Evolutionary conservation across 768 basidiomycete genomes (phyloP), one percentile per base, ranked within the genome.

Genomic region (Holtermanniella nyarrowii): DNA sequence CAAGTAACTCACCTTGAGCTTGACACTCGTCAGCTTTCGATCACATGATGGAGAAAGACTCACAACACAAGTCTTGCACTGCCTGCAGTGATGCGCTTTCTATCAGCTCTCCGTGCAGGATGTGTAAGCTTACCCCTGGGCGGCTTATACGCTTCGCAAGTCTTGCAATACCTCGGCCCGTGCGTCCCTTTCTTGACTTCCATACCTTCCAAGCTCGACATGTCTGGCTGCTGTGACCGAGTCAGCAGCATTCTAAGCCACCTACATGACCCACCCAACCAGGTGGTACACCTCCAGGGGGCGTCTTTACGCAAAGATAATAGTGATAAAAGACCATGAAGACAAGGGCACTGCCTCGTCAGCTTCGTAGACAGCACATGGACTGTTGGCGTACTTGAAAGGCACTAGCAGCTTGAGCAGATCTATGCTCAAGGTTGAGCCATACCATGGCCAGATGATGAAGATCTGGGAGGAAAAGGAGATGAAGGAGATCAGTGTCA

Each of bases 391-490:
- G 67, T 66, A 90, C 89, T 93, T 91, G 84, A 93, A 93, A 7
- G 93, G 93, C 2, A 81, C 57, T 20, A 95, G 77, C n/a, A 91
- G 77, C 20, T 70, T 74, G 37, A 93, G 54, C 42, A 93, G 80
- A 62, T 89, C 82, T 40, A 86, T 73, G 13, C 86, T 82, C 56
- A 86, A 56, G 46, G 73, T 82, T 31, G 78, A 72, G 39, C 88
- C 87, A 63, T 91, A 93, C 88, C 88, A 95, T 20, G 88, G 89
- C 88, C 80, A 81, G 68, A 95, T 81, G 54, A 96, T 77, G 73
- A 86, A 90, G 60, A 88, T 78, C 70, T 97, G 93, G 1, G 84
- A 81, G 4, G 86, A 84, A 69, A 88, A 87, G 1, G 86, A 80
- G 57, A 96, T 89, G 72, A 96, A 97, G 53, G 62, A 62, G 56